Percentiles rank a stretch among this genome's conserved stretches.
These are phyloP conservation scores for Mucor lusitanicus DNA, from an alignment of 371 early-diverging fungal genomes.

Conservation along the genomic window DNA sequence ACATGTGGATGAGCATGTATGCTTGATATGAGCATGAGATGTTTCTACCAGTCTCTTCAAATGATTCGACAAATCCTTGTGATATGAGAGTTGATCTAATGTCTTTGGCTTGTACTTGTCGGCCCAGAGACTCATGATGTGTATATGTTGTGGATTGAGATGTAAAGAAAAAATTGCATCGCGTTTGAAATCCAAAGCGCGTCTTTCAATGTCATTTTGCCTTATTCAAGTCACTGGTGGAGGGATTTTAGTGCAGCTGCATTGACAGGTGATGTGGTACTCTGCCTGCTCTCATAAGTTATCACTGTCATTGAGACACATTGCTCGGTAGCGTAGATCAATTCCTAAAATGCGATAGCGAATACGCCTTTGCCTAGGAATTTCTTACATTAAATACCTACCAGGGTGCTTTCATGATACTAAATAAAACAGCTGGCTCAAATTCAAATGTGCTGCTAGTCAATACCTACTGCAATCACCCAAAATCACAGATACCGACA, in stretches of 20 bases:
- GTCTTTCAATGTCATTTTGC: background rate
- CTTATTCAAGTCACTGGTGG: background rate
- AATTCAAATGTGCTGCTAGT: too few relatives aligned
- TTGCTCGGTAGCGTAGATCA: background rate
- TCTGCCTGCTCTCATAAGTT: too few relatives aligned
- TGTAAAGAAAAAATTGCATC: background rate
- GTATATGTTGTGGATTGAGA: background rate
- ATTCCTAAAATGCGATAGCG: too few relatives aligned
- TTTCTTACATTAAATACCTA: too few relatives aligned
- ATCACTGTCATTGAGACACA: too few relatives aligned
- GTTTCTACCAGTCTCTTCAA: conserved; percentile 76
- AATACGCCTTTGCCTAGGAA: too few relatives aligned
- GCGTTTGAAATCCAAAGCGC: background rate
- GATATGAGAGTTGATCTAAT: conserved; percentile 88
- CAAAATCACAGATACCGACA: too few relatives aligned
- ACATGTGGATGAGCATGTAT: background rate
- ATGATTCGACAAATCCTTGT: conserved; percentile 71
- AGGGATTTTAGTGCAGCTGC: background rate
- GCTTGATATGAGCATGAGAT: too few relatives aligned
- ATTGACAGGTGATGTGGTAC: background rate
- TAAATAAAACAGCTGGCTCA: too few relatives aligned
- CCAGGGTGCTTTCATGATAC: too few relatives aligned
- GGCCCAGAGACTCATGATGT: conserved; percentile 91
- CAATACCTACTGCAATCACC: too few relatives aligned
- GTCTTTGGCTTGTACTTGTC: conserved; percentile 94